These are phyloP conservation scores for Phytophthora palmivora DNA, from an alignment of 352 stramenopile species.

Conservation along the genomic window DNA sequence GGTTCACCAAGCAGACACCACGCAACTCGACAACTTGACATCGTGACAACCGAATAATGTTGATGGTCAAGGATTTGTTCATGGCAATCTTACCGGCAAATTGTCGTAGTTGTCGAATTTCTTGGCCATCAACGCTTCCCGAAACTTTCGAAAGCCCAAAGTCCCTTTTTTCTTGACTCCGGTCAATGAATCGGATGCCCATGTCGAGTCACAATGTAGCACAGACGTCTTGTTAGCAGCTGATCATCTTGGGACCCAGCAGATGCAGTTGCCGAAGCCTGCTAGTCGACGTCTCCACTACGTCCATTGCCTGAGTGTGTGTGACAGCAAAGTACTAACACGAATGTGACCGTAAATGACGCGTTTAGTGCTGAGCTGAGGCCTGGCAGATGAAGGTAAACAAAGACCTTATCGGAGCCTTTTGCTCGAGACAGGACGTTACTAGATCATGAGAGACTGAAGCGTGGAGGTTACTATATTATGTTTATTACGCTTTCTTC, in stretches of 20 bases:
- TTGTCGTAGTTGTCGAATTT: conserved; percentile 56
- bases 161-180: conserved; percentile 18
- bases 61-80: conserved; percentile 1
- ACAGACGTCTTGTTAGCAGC: conserved; percentile 11
- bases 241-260: conserved; percentile 25
- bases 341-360: not conserved
- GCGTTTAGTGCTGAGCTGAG: conserved; percentile 8
- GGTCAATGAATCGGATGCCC: conserved; percentile 2
- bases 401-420: conserved; percentile 3
- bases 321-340: conserved; percentile 15
- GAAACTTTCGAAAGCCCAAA: conserved; percentile 63
- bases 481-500: conserved; percentile 42
- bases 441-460: too few relatives aligned
- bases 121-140: conserved; percentile 61
- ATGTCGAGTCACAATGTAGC: conserved; percentile 16
- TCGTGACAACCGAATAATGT: not conserved
- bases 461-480: conserved; percentile 42
- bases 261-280: conserved; percentile 29
- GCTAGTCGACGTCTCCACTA: conserved; percentile 20
- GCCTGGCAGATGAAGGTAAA: too few relatives aligned
- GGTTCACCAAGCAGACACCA: too few relatives aligned
- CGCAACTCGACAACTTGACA: too few relatives aligned
- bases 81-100: conserved; percentile 37
- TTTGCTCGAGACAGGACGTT: not conserved
- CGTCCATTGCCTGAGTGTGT: conserved; percentile 1